Evolutionary conservation across 2,329 filamentous ascomycete genomes (phyloP).

Genomic region (Trichoderma sp.): DNA sequence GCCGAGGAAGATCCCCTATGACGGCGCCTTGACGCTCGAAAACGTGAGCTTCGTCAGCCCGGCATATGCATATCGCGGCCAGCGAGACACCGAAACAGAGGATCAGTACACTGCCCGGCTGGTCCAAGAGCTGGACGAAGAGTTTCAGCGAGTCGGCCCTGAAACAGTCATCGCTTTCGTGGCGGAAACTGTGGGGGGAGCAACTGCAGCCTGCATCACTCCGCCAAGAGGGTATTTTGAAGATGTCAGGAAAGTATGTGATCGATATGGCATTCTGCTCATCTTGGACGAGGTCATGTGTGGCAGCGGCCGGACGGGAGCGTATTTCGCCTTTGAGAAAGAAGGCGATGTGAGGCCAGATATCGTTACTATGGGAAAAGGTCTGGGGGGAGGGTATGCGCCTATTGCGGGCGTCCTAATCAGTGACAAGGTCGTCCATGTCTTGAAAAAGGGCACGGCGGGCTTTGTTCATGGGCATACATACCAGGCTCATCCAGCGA

Average conservation of each 20-base stretch:
- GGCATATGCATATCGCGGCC: conserved; percentile 63
- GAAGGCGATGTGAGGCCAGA: conserved; percentile 56
- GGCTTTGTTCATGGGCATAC: conserved; percentile 56
- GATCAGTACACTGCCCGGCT: conserved; percentile 59
- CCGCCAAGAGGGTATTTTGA: conserved; percentile 65
- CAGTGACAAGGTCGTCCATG: conserved; percentile 48
- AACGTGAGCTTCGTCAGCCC: conserved; percentile 61
- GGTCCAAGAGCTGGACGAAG: conserved; percentile 61
- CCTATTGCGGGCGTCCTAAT: conserved; percentile 60
- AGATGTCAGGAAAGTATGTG: conserved; percentile 65
- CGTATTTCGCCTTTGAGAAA: conserved; percentile 60
- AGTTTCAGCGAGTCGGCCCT: conserved; percentile 62
- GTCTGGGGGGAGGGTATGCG: conserved; percentile 60
- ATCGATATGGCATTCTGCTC: conserved; percentile 68
- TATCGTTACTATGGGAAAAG: conserved; percentile 65
- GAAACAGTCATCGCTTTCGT: conserved; percentile 68
- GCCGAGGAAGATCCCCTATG: conserved; percentile 58
- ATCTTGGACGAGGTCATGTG: conserved; percentile 79
- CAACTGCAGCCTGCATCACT: conserved; percentile 63
- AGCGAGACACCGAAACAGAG: conserved; percentile 49
- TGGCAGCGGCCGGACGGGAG: conserved; percentile 58
- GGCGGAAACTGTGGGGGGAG: conserved; percentile 70
- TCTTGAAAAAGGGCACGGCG: conserved; percentile 36
- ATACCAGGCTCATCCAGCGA: conserved; percentile 57
- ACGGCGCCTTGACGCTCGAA: conserved; percentile 31